phyloP scores from a whole-genome alignment of 768 basidiomycete genomes.

The Cystofilobasidium ferigula region DNA sequence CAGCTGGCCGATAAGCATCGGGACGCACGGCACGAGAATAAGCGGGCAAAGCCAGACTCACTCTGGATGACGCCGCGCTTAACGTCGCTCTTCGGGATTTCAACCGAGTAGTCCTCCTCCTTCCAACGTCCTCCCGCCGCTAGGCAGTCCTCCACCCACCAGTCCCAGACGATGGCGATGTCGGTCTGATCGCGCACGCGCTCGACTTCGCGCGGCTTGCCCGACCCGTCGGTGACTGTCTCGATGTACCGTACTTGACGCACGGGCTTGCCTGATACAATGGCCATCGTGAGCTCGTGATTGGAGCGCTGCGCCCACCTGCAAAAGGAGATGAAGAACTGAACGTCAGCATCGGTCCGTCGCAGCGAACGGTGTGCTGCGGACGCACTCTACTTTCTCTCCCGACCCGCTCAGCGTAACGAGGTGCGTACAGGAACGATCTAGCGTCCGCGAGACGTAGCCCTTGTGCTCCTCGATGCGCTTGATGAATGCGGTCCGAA shows the following conservation, averaged over 20 bases:
- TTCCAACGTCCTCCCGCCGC: constrained; percentile 52
- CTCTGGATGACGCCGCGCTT: background rate
- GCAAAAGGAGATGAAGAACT: constrained; percentile 52
- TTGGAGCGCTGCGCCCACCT: constrained; percentile 59
- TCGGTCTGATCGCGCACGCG: constrained; percentile 59
- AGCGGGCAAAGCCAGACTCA: background rate
- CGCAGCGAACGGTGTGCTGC: constrained; percentile 27
- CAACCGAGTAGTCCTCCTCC: constrained; percentile 36
- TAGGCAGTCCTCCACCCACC: constrained; percentile 92
- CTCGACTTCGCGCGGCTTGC: constrained; percentile 42
- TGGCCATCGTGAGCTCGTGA: background rate
- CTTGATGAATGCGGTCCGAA: constrained; percentile 54
- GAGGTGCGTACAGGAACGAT: constrained; percentile 73
- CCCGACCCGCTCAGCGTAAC: constrained; percentile 59
- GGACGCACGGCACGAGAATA: no score
- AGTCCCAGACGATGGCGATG: constrained; percentile 64
- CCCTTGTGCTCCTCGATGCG: constrained; percentile 55
- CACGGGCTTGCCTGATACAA: constrained; percentile 28
- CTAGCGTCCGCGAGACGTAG: constrained; percentile 59
- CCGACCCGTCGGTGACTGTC: constrained; percentile 24
- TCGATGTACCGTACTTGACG: constrained; percentile 28
- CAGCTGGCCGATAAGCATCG: no score
- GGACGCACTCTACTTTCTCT: constrained; percentile 36
- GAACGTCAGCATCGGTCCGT: background rate
- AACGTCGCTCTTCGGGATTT: background rate